Base-by-base conservation (phyloP, 495 filamentous ascomycete genomes). In the Penicillium angulare region DNA sequence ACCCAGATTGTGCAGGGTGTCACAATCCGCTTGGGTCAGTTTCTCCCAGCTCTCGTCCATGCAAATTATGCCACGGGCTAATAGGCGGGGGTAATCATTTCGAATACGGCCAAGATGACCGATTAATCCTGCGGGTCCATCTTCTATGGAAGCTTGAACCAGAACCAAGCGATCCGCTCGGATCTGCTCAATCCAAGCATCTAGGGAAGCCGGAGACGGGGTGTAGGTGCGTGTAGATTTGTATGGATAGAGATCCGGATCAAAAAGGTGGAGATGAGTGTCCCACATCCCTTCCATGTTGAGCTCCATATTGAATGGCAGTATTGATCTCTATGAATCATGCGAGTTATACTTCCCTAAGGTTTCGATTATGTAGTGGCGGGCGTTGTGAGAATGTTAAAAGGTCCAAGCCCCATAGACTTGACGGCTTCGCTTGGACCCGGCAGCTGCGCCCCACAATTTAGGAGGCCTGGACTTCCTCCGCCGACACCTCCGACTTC, bases 71-170 rank as follows among this genome's bases (percentile, higher is more conserved):
- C 59, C 55, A 12, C 59, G 54, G 13, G 45, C 51, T 9, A 53
- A 18, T 5, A 57, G 1, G 16, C 51, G 17, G 10, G 59, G 59
- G 26, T 41, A 55, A 13, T 57, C 54, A 5, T 38, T 13, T 17
- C 48, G 59, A 47, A 54, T 52, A 8, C 55, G 50, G 9, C 10
- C n/a, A 1, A 61, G 54, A 43, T 57, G 47, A 29, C n/a, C 26
- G 7, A 55, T 15, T 15, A 61, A 40, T 17, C 48, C 59, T 26
- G 12, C 3, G 16, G 20, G 22, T 0, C 59, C 59, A 35, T 61
- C 35, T 35, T 61, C 59, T 16, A 61, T 23, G 15, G 59, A 57
- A 26, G 59, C 54, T 38, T 57, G 59, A n/a, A 61, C 59, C 8
- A 61, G 27, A 5, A 57, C 48, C 18, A 57, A 17, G 21, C 51